Evolutionary conservation across 495 filamentous ascomycete genomes (phyloP), one percentile per base, ranked within the genome.

Genomic region (Pyronema omphalodes): DNA sequence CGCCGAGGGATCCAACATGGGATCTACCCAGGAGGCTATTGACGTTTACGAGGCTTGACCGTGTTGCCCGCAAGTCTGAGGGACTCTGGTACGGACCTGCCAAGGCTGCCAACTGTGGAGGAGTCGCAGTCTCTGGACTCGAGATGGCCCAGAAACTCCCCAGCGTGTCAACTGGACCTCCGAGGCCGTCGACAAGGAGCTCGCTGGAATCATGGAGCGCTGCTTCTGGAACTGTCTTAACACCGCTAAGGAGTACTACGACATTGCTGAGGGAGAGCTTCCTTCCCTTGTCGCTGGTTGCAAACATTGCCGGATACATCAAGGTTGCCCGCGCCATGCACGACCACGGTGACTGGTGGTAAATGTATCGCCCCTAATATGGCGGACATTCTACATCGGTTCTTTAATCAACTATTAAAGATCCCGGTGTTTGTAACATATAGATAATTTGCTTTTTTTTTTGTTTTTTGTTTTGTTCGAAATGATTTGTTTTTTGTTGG

Each of bases 81-180:
- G 80, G 84, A 59, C 83, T 94, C 67, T 98, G 91, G 91, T 98
- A 96, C 69, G 91, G 81, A 11, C 91, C 89, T 53, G 89, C 88
- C 65, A 89, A 89, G 77, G 91, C 91, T 47, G 86, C 91, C 72
- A 98, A 98, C 75, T 86, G 86, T 55, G 91, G 91, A 70, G 91
- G 91, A 74, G 91, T 96, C 53, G 91, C 91, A 40, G 91, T 98
- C 14, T 94, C 88, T 18, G 91, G 91, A 60, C 82, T 98, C 40
- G 91, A 98, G 76, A 98, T 98, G 91, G 88, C 89, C 23, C 91
- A 98, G 80, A 98, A 98, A n/a, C n/a, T 76, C 86, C 81, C 55
- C 72, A 79, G 66, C 82, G 89, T 36, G 72, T 94, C 54, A 74
- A 68, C 60, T 98, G 91, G 91, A 84, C 84, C 44, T 55, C 71